Percentiles rank a stretch among this genome's conserved stretches.
Conservation (phyloP, 495 filamentous ascomycete genomes). For the Annulohypoxylon moriforme region DNA sequence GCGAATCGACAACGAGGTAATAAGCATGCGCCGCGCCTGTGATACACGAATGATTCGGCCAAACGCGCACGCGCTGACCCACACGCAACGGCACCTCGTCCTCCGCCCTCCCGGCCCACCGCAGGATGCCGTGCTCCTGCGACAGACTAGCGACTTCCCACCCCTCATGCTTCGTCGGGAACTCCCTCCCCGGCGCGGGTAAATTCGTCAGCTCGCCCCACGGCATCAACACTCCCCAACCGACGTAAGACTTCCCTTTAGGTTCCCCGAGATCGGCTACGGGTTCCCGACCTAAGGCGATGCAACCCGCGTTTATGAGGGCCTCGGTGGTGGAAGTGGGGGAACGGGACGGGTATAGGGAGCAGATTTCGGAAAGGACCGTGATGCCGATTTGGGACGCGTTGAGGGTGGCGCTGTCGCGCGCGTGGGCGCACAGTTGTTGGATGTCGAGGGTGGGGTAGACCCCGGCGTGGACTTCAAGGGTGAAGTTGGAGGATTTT, state of each 20-base stretch:
- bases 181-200: conserved; percentile 49
- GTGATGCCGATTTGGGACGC: conserved; percentile 72
- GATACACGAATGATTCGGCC: conserved; percentile 89
- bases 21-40: conserved; percentile 76
- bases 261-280: conserved; percentile 58
- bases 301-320: conserved; percentile 74
- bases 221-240: conserved; percentile 77
- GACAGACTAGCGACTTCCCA: conserved; percentile 72
- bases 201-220: conserved; percentile 56
- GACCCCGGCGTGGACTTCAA: conserved; percentile 79
- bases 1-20: conserved; percentile 81
- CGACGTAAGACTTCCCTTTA: conserved; percentile 65
- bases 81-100: conserved; percentile 66
- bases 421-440: conserved; percentile 78
- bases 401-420: conserved; percentile 51
- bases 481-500: conserved; percentile 47
- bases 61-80: conserved; percentile 74
- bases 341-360: conserved; percentile 71
- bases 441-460: conserved; percentile 84
- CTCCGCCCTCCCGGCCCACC: conserved; percentile 56
- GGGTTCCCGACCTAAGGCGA: conserved; percentile 82
- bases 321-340: conserved; percentile 67
- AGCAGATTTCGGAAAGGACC: conserved; percentile 77
- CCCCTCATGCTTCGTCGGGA: conserved; percentile 59
- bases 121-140: conserved; percentile 75